phyloP scores from a whole-genome alignment of 257 asterid species.

The Schizonepeta tenuifolia region DNA sequence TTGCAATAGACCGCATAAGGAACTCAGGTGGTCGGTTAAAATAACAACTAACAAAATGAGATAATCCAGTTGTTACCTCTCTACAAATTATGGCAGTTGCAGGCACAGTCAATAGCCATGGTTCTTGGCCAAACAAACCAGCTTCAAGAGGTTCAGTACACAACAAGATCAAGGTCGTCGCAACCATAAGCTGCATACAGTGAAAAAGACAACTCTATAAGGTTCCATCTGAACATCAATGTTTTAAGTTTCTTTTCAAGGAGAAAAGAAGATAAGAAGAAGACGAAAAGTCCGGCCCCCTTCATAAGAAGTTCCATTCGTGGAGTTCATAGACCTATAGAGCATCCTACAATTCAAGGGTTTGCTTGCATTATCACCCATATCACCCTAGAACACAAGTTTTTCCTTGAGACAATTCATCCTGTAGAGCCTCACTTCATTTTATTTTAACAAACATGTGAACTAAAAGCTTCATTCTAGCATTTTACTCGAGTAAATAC shows the following conservation, averaged over 20 bases:
- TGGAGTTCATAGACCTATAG: background rate
- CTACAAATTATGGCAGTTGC: slow-evolving; percentile 92
- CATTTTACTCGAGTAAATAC: slow-evolving; percentile 22
- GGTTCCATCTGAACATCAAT: slow-evolving; percentile 21
- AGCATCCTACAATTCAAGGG: slow-evolving; percentile 14
- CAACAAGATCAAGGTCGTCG: slow-evolving; percentile 89
- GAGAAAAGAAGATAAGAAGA: background rate
- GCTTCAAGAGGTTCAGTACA: slow-evolving; percentile 83
- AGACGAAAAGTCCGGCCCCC: background rate
- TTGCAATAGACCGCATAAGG: slow-evolving; percentile 15
- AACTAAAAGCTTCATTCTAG: background rate
- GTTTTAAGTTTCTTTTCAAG: slow-evolving; percentile 14
- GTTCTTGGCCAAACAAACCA: slow-evolving; percentile 66
- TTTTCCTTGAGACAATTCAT: background rate
- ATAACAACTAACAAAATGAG: background rate
- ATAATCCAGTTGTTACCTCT: slow-evolving; percentile 61
- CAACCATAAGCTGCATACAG: slow-evolving; percentile 89
- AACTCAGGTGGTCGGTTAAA: slow-evolving; percentile 14
- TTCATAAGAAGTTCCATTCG: background rate
- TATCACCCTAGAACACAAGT: background rate
- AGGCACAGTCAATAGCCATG: slow-evolving; percentile 92
- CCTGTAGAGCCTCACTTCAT: background rate
- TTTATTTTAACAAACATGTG: background rate
- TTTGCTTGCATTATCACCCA: slow-evolving; percentile 11
- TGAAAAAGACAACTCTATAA: slow-evolving; percentile 22